phyloP scores from a whole-genome alignment of 345 rosid genomes.

The Ceriops decandra region DNA sequence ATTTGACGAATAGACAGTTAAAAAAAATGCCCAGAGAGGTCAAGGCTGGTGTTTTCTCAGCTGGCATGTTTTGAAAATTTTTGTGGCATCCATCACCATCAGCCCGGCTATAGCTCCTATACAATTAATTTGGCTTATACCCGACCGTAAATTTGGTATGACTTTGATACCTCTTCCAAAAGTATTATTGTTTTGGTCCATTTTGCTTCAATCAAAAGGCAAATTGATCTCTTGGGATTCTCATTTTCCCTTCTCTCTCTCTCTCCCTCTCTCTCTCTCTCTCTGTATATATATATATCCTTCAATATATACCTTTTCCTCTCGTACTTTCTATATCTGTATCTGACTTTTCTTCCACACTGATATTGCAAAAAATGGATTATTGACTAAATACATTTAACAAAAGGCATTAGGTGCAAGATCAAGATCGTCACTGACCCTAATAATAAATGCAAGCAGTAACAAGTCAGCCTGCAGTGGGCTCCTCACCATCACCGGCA shows the following conservation, averaged over 20 bases:
- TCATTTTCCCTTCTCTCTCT: not conserved
- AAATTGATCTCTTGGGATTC: not conserved
- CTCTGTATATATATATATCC: not conserved
- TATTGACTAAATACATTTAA: not conserved
- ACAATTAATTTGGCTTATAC: not conserved
- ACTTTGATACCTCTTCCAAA: conserved; percentile 3
- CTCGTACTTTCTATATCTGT: not conserved
- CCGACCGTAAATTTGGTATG: not conserved
- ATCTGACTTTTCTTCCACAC: conserved; percentile 8
- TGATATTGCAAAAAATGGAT: not conserved
- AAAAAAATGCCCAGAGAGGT: too few species aligned
- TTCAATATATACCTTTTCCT: not conserved
- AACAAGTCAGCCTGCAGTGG: conserved; percentile 6
- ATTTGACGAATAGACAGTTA: too few species aligned
- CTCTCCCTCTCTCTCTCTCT: too few species aligned
- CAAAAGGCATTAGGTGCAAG: conserved; percentile 17
- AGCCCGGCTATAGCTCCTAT: not conserved
- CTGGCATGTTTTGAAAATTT: too few species aligned
- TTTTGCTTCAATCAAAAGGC: conserved; percentile 11
- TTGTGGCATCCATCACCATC: too few species aligned
- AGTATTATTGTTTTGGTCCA: conserved; percentile 7
- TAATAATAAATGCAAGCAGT: not conserved
- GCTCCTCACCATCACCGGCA: not conserved
- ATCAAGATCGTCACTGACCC: conserved; percentile 13
- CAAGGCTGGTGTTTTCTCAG: too few species aligned